Evolutionary conservation across 805 yeast genomes (phyloP).

Genomic region (Candida maesae): DNA sequence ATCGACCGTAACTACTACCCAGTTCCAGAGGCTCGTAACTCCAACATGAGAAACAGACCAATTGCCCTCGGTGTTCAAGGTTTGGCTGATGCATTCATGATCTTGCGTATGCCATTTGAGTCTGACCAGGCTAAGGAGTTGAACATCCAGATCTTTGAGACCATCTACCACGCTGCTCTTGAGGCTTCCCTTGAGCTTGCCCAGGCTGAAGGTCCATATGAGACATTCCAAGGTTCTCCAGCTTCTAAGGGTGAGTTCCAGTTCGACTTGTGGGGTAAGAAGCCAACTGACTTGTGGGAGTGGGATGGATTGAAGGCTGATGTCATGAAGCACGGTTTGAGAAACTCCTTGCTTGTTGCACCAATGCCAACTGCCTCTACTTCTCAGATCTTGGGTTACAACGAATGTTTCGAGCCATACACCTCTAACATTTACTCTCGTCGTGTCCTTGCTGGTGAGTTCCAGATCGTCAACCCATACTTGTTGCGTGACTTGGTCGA

Average conservation of each 20-base stretch:
- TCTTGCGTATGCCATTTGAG: constrained; percentile 81
- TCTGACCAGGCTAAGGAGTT: constrained; percentile 71
- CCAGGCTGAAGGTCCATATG: constrained; percentile 60
- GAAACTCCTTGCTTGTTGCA: constrained; percentile 87
- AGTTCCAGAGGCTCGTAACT: constrained; percentile 63
- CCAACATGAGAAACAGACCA: constrained; percentile 85
- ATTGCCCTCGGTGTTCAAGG: constrained; percentile 99
- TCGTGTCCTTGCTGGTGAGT: constrained; percentile 91
- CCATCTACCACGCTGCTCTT: constrained; percentile 90
- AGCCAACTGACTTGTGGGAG: constrained; percentile 78
- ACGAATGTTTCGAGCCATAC: constrained; percentile 94
- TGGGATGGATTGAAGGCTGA: constrained; percentile 71
- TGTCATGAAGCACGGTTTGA: constrained; percentile 61
- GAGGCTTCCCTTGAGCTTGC: constrained; percentile 88
- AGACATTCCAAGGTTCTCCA: constrained; percentile 79
- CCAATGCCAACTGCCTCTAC: constrained; percentile 99
- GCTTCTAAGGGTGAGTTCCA: constrained; percentile 82
- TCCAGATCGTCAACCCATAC: constrained; percentile 88
- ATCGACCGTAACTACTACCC: constrained; percentile 89
- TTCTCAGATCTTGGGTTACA: constrained; percentile 90
- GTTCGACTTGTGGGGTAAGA: constrained; percentile 80
- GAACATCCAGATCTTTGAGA: constrained; percentile 87
- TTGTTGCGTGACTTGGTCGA: constrained; percentile 76
- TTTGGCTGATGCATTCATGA: constrained; percentile 82
- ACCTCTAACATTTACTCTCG: constrained; percentile 93